These are phyloP conservation scores for Fraxinus floribunda DNA, from an alignment of 305 asterid species.

Conservation along the genomic window DNA sequence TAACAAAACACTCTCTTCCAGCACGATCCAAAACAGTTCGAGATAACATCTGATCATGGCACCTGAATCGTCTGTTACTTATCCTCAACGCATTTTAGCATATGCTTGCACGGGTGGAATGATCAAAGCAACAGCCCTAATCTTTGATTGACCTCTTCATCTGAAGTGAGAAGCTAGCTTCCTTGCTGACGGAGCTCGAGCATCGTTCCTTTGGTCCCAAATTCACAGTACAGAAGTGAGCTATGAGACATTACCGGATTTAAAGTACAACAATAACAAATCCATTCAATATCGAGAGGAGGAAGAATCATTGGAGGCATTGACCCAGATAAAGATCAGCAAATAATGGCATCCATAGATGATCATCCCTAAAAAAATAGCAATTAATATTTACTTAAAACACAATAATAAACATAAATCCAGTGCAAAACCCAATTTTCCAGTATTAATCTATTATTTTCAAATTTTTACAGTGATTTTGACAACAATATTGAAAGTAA, in stretches of 20 bases:
- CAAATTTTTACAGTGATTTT: background rate
- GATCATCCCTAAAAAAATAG: constrained; percentile 5
- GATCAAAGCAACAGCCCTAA: constrained; percentile 55
- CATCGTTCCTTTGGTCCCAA: constrained; percentile 69
- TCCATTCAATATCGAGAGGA: constrained; percentile 91
- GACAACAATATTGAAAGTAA: background rate
- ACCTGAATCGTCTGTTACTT: constrained; percentile 84
- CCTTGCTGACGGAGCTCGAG: constrained; percentile 66
- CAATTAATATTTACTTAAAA: background rate
- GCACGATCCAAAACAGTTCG: constrained; percentile 87
- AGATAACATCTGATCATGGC: constrained; percentile 83
- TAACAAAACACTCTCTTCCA: constrained; percentile 81
- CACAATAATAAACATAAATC: background rate
- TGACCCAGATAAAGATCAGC: constrained; percentile 53
- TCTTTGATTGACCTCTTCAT: constrained; percentile 44
- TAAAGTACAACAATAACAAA: constrained; percentile 83
- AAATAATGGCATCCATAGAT: constrained; percentile 74
- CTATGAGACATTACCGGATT: constrained; percentile 38
- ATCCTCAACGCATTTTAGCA: constrained; percentile 80
- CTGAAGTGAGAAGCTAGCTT: constrained; percentile 52
- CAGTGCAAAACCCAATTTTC: background rate
- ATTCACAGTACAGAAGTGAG: constrained; percentile 67
- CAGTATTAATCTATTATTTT: background rate
- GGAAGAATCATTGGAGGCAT: constrained; percentile 78
- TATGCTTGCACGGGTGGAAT: constrained; percentile 88